These are phyloP conservation scores for Paspalum notatum DNA, from an alignment of 176 grass and related monocot genomes.

Conservation along the genomic window DNA sequence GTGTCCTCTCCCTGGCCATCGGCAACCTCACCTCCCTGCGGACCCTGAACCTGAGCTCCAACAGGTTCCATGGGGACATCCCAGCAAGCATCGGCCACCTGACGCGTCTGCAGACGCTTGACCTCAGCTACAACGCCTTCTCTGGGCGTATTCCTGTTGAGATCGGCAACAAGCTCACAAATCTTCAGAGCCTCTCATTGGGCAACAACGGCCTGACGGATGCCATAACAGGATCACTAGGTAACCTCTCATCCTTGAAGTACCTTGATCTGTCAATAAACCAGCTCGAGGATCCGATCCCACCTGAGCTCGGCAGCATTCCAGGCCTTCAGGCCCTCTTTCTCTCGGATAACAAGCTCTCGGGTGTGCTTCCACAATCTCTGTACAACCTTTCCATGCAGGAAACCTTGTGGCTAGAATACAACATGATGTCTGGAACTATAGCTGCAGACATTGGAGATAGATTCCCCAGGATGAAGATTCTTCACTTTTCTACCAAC, in stretches of 20 bases:
- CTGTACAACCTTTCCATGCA: constrained; percentile 29
- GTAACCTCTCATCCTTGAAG: constrained; percentile 30
- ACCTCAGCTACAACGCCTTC: constrained; percentile 22
- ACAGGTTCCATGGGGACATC: neutral
- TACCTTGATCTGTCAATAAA: neutral
- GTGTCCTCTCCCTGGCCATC: constrained; percentile 22
- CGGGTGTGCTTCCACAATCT: constrained; percentile 5
- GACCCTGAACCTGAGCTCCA: constrained; percentile 36
- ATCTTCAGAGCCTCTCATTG: neutral
- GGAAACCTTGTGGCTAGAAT: neutral
- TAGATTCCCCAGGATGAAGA: neutral
- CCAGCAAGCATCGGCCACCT: constrained; percentile 9
- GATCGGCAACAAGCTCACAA: neutral
- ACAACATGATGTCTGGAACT: constrained; percentile 17
- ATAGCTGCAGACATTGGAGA: neutral
- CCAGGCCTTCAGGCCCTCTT: neutral
- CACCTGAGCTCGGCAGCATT: neutral
- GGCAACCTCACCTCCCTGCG: constrained; percentile 26
- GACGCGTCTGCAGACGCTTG: neutral
- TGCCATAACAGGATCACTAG: neutral
- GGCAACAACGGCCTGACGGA: constrained; percentile 12
- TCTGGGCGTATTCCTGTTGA: neutral
- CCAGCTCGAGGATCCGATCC: constrained; percentile 22
- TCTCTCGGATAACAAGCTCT: constrained; percentile 10
- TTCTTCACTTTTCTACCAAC: neutral